Evolutionary conservation across 129 eudicot genomes (phyloP).

Genomic region (Dittrichia graveolens): DNA sequence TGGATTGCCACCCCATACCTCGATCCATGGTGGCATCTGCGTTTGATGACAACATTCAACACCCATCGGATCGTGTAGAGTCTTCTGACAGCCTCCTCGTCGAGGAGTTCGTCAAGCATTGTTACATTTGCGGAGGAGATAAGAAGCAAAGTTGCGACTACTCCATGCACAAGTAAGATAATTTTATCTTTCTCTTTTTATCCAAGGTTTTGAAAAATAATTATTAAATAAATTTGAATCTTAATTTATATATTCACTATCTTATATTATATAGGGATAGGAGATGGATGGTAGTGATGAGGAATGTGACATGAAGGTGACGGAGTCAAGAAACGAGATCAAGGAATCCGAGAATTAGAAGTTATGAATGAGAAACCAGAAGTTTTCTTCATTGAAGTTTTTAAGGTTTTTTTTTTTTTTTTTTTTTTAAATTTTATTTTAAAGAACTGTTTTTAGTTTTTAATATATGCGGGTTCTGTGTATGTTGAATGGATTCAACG

Average conservation of each 20-base stretch:
- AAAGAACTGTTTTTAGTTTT: not conserved
- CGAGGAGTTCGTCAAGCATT: slow-evolving; percentile 12
- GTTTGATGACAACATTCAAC: not conserved
- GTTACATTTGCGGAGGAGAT: slow-evolving; percentile 26
- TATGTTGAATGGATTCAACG: no score
- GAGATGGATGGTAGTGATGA: not conserved
- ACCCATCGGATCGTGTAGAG: not conserved
- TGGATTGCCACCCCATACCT: slow-evolving; percentile 22
- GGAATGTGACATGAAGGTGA: not conserved
- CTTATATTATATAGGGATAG: not conserved
- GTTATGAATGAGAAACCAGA: not conserved
- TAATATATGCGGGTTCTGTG: not conserved
- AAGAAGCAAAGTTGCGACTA: slow-evolving; percentile 4
- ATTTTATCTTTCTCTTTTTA: not conserved
- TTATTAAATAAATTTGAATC: not conserved
- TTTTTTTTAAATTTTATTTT: no score
- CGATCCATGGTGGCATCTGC: not conserved
- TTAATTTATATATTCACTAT: not conserved
- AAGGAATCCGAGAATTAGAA: not conserved
- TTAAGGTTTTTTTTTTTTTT: not conserved
- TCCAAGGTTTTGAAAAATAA: not conserved
- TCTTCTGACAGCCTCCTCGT: not conserved
- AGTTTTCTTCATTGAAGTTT: not conserved
- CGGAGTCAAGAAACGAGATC: not conserved
- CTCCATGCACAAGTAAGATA: slow-evolving; percentile 16